These are phyloP conservation scores for Metschnikowia rubicola DNA, from an alignment of 805 yeast species.

Conservation along the genomic window DNA sequence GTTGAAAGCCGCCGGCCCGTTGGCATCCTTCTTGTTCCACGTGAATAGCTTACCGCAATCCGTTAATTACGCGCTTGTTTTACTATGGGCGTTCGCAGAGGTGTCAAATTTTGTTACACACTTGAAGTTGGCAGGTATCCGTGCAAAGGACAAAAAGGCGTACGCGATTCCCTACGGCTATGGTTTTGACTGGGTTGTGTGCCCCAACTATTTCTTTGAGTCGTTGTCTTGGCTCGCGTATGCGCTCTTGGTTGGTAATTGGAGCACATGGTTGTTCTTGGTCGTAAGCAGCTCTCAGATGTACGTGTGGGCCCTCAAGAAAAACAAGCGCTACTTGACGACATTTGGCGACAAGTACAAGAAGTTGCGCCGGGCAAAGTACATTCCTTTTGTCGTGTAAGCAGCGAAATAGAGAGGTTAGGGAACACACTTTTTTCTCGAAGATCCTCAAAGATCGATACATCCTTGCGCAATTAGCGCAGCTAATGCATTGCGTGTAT, in stretches of 20 bases:
- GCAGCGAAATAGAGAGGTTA: background rate
- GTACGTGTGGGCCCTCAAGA: constrained; percentile 89
- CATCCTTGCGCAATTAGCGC: too few species aligned
- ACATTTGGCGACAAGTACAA: constrained; percentile 80
- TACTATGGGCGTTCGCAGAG: constrained; percentile 58
- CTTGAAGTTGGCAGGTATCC: constrained; percentile 54
- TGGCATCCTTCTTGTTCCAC: constrained; percentile 38
- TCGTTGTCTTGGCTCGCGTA: constrained; percentile 68
- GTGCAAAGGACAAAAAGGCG: constrained; percentile 50
- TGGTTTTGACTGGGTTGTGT: constrained; percentile 75
- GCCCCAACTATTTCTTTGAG: constrained; percentile 95
- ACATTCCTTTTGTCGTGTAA: constrained; percentile 55
- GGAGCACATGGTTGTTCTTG: constrained; percentile 71
- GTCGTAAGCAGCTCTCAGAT: constrained; percentile 74
- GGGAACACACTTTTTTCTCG: background rate
- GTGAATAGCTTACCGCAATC: constrained; percentile 39
- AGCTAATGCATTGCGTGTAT: too few species aligned
- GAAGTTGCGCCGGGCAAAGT: constrained; percentile 63
- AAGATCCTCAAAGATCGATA: too few species aligned
- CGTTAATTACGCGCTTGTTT: constrained; percentile 33
- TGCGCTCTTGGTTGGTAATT: constrained; percentile 69
- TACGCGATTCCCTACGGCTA: constrained; percentile 80
- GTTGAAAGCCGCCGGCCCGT: constrained; percentile 15
- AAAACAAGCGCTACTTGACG: constrained; percentile 62
- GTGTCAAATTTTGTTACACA: constrained; percentile 72